Base-by-base conservation (phyloP, 2,329 filamentous ascomycete species). In the Cladosporium phlei region DNA sequence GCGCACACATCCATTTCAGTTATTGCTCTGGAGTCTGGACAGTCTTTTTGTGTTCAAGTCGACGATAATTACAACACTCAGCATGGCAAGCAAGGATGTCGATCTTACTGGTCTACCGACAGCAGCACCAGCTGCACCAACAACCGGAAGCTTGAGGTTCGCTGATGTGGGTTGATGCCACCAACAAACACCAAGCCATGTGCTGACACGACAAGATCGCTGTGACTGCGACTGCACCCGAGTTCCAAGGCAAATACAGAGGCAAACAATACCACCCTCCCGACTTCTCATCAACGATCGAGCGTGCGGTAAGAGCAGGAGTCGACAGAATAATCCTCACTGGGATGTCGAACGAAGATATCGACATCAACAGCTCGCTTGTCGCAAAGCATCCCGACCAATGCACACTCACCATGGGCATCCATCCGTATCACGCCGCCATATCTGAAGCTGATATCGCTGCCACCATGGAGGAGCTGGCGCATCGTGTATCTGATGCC, bases 191-290 rank as follows among this genome's bases (percentile, higher is more conserved):
- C 21, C 12, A 29, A 9, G 16, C 4, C 5, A 22, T 11, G 9
- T 28, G 25, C 32, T 37, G 19, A 45, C 24, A 12, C 3, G 22
- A 14, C 10, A 33, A 64, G 62, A 59, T 65, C 46, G 62, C 62
- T 34, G 58, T 63, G 4, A 65, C 63, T 24, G 59, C 60, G 33
- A 64, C 61, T 12, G 59, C 61, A 14, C 55, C 57, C 7, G 70
- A 77, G 48, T 76, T 75, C 46, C 66, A 69, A n/a, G 74, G 73
- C 11, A 64, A 72, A 46, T 77, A 77, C 49, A 69, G 74, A 5
- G 66, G 65, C 49, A 76, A 76, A 49, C 65, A 73, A 48, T 71
- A 73, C 40, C 74, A 76, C 38, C 58, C 64, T 3, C 59, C 69
- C 2, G 73, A 76, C 49, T 71, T 76, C 46, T 50, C 57, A 1